A percentile compares a stretch with the other conserved stretches of the same genome.
Conservation (phyloP, 2,329 filamentous ascomycete species). For the Cladophialophora chaetospira region DNA sequence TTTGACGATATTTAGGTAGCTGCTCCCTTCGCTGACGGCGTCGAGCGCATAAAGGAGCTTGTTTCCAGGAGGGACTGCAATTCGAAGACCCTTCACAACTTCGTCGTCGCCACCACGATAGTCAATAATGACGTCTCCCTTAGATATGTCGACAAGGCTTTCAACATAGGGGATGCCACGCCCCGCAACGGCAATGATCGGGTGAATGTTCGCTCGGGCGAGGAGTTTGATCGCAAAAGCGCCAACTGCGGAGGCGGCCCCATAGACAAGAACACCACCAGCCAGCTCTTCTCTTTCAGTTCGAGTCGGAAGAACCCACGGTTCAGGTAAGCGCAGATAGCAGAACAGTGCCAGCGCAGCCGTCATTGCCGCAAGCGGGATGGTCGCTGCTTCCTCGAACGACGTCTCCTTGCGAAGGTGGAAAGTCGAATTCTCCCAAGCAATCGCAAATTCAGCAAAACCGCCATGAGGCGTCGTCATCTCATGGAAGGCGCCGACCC, state of each 20-base stretch:
- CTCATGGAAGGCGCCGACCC: slow-evolving; percentile 53
- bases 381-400: slow-evolving; percentile 50
- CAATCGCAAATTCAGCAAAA: slow-evolving; percentile 60
- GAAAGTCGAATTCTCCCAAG: slow-evolving; percentile 57
- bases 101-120: slow-evolving; percentile 59
- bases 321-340: slow-evolving; percentile 20
- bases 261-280: slow-evolving; percentile 54
- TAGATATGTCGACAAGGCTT: slow-evolving; percentile 52
- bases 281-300: neutral
- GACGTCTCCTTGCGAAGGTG: slow-evolving; percentile 52
- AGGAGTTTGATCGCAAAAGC: slow-evolving; percentile 62
- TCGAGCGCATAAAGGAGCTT: slow-evolving; percentile 59
- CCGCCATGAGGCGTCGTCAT: slow-evolving; percentile 54
- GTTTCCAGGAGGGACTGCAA: slow-evolving; percentile 42
- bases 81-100: slow-evolving; percentile 50
- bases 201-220: slow-evolving; percentile 58
- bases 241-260: slow-evolving; percentile 59
- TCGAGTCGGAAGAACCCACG: slow-evolving; percentile 8
- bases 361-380: slow-evolving; percentile 26
- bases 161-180: slow-evolving; percentile 54
- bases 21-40: slow-evolving; percentile 45
- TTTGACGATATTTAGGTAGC: slow-evolving; percentile 42
- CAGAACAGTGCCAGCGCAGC: slow-evolving; percentile 21
- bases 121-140: slow-evolving; percentile 62
- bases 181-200: slow-evolving; percentile 63